These are phyloP conservation scores for Candida odintsovae DNA, from an alignment of 805 yeast genomes.

Conservation along the genomic window DNA sequence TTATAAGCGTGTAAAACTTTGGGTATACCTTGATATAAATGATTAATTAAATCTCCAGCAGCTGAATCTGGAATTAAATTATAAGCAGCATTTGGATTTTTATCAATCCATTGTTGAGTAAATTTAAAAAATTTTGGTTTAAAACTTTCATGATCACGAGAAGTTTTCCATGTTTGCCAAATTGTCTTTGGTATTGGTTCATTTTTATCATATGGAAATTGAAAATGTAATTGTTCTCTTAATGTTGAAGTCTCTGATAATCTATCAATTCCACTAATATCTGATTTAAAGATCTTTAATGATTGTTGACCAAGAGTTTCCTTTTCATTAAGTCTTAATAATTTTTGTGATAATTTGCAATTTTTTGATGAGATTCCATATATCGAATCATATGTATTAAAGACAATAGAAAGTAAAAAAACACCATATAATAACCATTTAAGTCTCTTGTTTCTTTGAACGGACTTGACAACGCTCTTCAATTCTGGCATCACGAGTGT, in stretches of 20 bases:
- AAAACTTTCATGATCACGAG: constrained; percentile 48
- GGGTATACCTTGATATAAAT: constrained; percentile 66
- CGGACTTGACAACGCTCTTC: not conserved
- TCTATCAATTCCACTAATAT: not conserved
- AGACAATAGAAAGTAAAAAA: constrained; percentile 2
- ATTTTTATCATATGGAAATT: constrained; percentile 68
- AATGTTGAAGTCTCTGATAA: constrained; percentile 18
- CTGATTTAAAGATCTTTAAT: constrained; percentile 4
- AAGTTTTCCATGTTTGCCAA: constrained; percentile 94
- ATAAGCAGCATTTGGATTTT: constrained; percentile 62
- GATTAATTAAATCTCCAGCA: constrained; percentile 48
- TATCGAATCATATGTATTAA: constrained; percentile 7
- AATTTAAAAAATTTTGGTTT: constrained; percentile 45
- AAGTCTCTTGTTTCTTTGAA: constrained; percentile 1
- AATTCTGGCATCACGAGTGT: not conserved
- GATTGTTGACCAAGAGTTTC: not conserved
- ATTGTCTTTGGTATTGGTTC: constrained; percentile 68
- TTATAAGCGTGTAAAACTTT: constrained; percentile 70
- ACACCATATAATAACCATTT: not conserved
- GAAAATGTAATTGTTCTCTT: constrained; percentile 57
- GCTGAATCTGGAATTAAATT: constrained; percentile 67
- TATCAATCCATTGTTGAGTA: constrained; percentile 57
- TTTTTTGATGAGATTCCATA: constrained; percentile 6
- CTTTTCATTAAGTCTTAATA: not conserved
- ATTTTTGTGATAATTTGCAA: not conserved